Conservation (phyloP, 2,329 filamentous ascomycete genomes). For the Aureobasidium mangrovei region DNA sequence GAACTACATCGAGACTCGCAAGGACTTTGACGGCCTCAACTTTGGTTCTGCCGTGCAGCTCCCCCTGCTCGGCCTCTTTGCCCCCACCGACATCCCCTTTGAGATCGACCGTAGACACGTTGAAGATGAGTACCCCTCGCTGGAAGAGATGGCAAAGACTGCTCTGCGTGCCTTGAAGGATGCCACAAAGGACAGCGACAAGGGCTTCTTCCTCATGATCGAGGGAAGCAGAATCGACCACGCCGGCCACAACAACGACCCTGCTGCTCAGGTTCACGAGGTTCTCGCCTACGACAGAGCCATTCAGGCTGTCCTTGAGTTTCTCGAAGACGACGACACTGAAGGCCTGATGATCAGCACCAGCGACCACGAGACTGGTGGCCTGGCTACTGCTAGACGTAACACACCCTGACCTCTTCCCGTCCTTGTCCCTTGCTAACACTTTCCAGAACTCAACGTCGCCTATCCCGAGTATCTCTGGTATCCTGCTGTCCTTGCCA, state of each 20-base stretch:
- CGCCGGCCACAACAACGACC: slow-evolving; percentile 59
- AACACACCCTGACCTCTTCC: slow-evolving; percentile 26
- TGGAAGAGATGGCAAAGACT: slow-evolving; percentile 83
- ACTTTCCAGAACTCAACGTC: slow-evolving; percentile 43
- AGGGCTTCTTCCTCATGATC: slow-evolving; percentile 98
- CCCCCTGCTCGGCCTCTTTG: slow-evolving; percentile 80
- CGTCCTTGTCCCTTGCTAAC: neutral
- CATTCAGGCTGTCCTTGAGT: slow-evolving; percentile 75
- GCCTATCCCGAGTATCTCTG: slow-evolving; percentile 64
- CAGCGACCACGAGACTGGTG: slow-evolving; percentile 94
- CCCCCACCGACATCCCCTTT: slow-evolving; percentile 74
- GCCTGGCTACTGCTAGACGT: slow-evolving; percentile 72
- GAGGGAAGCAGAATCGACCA: slow-evolving; percentile 96
- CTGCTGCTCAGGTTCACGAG: slow-evolving; percentile 57
- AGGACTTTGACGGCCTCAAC: slow-evolving; percentile 66
- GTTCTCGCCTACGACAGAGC: slow-evolving; percentile 91
- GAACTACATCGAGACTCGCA: slow-evolving; percentile 63
- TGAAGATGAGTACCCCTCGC: slow-evolving; percentile 71
- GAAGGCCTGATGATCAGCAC: slow-evolving; percentile 80
- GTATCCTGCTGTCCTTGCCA: slow-evolving; percentile 75
- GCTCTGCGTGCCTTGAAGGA: slow-evolving; percentile 71
- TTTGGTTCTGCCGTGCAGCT: slow-evolving; percentile 64
- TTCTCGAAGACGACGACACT: slow-evolving; percentile 63
- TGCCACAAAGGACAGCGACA: slow-evolving; percentile 73
- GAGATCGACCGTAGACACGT: slow-evolving; percentile 81